Evolutionary conservation across 164 flowering plant genomes (phyloP), one percentile per base, ranked within the genome.

Genomic region (Malania oleifera): DNA sequence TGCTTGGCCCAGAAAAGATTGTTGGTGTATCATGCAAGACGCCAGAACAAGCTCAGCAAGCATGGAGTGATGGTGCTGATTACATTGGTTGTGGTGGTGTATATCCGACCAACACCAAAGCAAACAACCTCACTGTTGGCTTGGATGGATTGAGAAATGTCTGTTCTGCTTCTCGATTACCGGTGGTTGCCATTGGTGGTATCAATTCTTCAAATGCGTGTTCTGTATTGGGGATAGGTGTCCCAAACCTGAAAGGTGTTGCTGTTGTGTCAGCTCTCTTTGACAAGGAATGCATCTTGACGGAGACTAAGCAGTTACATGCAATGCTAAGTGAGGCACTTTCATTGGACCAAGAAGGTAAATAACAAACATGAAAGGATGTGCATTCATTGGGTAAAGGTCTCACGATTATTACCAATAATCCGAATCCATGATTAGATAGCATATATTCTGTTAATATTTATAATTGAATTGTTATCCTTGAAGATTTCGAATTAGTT

Each of bases 101-200:
- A 27, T 93, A 52, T 62, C 84, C 96, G 13, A 93, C 96, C 1
- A 78, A 68, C 27, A 93, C 97, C 2, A 93, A 93, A 76, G 86
- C 62, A 48, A 84, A 87, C 73, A 90, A 93, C 66, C 48, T 27
- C 38, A 90, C 95, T 20, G 57, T 93, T 7, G 96, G 98, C 2
- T 71, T 93, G 68, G 84, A 75, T 47, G 97, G 99, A 27, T 52
- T 93, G 63, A 81, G 66, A 69, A 48, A 68, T 13, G 86, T 90
- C 1, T 86, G 96, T 57, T 52, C 67, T 64, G 76, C 83, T 50
- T 90, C 96, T 0, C 85, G 81, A 66, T 64, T 93, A 62, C 97
- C 99, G 0, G 92, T 87, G 27, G 99, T 93, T 20, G 99, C 97
- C 47, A 93, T 90, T 26, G 99, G 99, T 18, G 99, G 99, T 1